phyloP scores from a whole-genome alignment of 2,329 filamentous ascomycete species.

The Hypomyces rosellus region DNA sequence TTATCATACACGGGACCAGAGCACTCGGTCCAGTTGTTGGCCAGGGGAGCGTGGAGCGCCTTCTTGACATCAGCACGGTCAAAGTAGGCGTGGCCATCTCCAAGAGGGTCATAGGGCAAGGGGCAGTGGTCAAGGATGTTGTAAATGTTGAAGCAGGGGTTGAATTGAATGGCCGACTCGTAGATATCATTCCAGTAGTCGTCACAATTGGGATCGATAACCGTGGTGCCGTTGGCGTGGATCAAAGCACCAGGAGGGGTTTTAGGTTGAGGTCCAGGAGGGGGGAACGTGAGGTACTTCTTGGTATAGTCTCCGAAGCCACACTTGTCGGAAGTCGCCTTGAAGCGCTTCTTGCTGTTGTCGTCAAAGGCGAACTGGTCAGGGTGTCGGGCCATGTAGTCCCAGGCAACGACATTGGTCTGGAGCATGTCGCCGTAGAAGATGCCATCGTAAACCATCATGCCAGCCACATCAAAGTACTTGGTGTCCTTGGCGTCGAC shows the following conservation, averaged over 20 bases:
- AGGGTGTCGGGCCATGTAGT: conserved; percentile 56
- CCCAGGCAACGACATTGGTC: conserved; percentile 42
- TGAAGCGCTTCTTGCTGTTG: conserved; percentile 46
- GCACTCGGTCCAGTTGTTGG: conserved; percentile 13
- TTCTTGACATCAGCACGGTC: conserved; percentile 63
- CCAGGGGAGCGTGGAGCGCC: conserved; percentile 57
- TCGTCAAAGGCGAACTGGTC: conserved; percentile 59
- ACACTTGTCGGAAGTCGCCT: conserved; percentile 48
- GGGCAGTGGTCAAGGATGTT: conserved; percentile 68
- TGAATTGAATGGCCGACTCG: conserved; percentile 47
- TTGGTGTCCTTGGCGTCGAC: conserved; percentile 57
- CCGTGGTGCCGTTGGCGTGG: conserved; percentile 22
- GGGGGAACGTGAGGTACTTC: conserved; percentile 62
- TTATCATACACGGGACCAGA: conserved; percentile 9
- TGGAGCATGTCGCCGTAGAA: conserved; percentile 46
- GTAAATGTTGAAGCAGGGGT: conserved; percentile 78
- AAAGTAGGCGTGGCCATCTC: conserved; percentile 64
- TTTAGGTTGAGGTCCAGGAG: conserved; percentile 51
- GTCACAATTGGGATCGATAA: conserved; percentile 43
- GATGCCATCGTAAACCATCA: conserved; percentile 67
- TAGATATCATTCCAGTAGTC: conserved; percentile 50
- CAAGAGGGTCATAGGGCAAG: conserved; percentile 60
- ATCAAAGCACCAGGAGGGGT: conserved; percentile 37
- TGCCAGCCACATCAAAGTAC: conserved; percentile 62
- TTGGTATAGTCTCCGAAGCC: conserved; percentile 56